These are phyloP conservation scores for Neopestalotiopsis sp. DNA, from an alignment of 2,329 filamentous ascomycete species.

Conservation along the genomic window DNA sequence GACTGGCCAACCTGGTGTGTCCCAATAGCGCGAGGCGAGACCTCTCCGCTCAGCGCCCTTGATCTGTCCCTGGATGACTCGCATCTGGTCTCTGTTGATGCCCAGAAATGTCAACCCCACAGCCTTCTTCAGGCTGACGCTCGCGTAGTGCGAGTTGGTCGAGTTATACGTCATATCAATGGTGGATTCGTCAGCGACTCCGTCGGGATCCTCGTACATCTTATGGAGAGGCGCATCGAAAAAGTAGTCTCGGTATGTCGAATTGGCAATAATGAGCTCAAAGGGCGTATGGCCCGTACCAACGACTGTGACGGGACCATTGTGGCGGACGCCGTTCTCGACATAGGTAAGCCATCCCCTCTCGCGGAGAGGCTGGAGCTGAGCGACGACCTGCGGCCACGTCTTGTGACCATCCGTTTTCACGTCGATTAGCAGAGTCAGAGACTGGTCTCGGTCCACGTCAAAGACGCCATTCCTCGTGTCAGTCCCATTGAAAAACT, in stretches of 20 bases:
- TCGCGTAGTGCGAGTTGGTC: conserved; percentile 65
- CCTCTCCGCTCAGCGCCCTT: conserved; percentile 51
- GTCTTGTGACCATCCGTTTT: conserved; percentile 62
- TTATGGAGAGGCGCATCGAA: conserved; percentile 67
- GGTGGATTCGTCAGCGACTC: conserved; percentile 13
- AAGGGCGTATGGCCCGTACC: conserved; percentile 70
- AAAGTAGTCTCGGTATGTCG: conserved; percentile 64
- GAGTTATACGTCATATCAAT: conserved; percentile 41
- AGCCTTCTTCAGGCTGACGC: conserved; percentile 52
- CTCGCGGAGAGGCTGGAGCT: conserved; percentile 63
- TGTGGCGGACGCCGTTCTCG: conserved; percentile 53
- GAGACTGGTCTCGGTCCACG: conserved; percentile 53
- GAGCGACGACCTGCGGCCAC: conserved; percentile 56
- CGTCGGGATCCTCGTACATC: conserved; percentile 40
- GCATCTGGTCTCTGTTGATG: conserved; percentile 46
- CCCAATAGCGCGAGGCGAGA: conserved; percentile 65
- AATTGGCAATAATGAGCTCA: conserved; percentile 55
- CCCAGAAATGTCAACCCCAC: conserved; percentile 53
- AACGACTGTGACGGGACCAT: conserved; percentile 69
- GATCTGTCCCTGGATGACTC: conserved; percentile 48
- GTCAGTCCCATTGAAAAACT: conserved; percentile 46
- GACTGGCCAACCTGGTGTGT: conserved; percentile 61
- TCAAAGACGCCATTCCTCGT: conserved; percentile 60
- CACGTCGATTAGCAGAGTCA: conserved; percentile 72
- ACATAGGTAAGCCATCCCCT: conserved; percentile 62